Conservation (phyloP, 441 rosid species). For the Erodium trifolium region DNA sequence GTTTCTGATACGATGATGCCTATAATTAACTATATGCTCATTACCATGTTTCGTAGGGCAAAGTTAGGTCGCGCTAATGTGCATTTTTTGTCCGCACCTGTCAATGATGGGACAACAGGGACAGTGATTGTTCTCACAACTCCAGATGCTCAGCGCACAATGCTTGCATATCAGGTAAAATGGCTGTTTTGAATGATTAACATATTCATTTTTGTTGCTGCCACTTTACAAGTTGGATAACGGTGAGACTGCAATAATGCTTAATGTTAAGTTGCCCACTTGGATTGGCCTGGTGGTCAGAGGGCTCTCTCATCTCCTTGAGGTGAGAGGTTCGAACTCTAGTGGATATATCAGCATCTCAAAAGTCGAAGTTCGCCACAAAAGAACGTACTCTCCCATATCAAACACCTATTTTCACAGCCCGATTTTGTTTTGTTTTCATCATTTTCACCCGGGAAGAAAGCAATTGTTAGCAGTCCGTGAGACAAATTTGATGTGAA, state of each 20-base stretch:
- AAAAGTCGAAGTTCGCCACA: not conserved
- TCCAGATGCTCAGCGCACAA: slow-evolving; percentile 90
- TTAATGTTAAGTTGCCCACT: not conserved
- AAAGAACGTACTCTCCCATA: not conserved
- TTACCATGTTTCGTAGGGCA: slow-evolving; percentile 36
- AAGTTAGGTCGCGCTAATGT: slow-evolving; percentile 75
- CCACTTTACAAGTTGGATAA: not conserved
- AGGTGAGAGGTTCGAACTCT: too few species aligned
- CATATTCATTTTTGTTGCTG: not conserved
- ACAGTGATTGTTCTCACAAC: slow-evolving; percentile 96
- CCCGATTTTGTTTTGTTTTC: not conserved
- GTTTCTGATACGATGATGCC: slow-evolving; percentile 9
- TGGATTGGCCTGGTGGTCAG: too few species aligned
- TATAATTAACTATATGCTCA: slow-evolving; percentile 12
- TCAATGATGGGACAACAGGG: slow-evolving; percentile 90
- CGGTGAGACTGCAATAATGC: not conserved
- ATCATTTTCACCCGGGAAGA: not conserved
- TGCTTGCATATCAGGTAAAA: slow-evolving; percentile 89
- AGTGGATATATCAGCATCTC: not conserved
- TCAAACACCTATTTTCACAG: not conserved
- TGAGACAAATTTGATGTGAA: too few species aligned
- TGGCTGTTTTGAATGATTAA: slow-evolving; percentile 4
- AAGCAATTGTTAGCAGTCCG: not conserved
- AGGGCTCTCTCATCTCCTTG: too few species aligned
- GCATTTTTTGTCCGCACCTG: slow-evolving; percentile 69